Base-by-base conservation (phyloP, 2,329 filamentous ascomycete genomes). In the Stemphylium lycopersici region DNA sequence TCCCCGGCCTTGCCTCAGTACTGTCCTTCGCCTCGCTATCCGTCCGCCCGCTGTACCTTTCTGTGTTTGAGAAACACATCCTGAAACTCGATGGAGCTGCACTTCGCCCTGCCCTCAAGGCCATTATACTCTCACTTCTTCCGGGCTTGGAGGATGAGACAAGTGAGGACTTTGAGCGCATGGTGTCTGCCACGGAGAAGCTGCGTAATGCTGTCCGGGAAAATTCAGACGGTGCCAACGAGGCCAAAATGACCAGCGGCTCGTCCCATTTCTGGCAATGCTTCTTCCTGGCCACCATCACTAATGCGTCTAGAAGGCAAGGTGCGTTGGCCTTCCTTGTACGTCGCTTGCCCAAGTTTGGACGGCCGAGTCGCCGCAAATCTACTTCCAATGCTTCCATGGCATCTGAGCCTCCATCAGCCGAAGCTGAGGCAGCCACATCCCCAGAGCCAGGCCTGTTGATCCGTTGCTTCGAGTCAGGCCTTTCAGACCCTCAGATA, bases 251-350 rank as follows among this genome's bases (percentile, higher is more conserved):
- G 15, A 63, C 64, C 18, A 58, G 82, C 7, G 87, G 87, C 8
- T 90, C 93, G 62, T 90, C 90, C 61, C 97, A 95, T 74, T 99
- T 98, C 74, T 99, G 95, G 95, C 95, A 99, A 77, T 97, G 92
- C 73, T 89, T 99, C 70, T 98, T 99, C 68, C 80, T 99, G 15
- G 91, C 93, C 8, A 89, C 91, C 15, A 95, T 99, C 56, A 97
- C 95, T 1, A 93, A 93, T 67, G 85, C 91, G 37, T 92, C 88
- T 56, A 84, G 93, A 56, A 87, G 95, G 50, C 87, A 90, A 60
- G 95, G 95, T 22, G 92, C 92, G 34, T 80, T 99, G 54, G 92
- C 93, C 29, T 99, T 96, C 74, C 80, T 99, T 36, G 82, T 86
- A 43, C 88, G 92, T 53, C 87, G 86, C 66, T 79, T 99, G 26